These are phyloP conservation scores for Trichophyton simii DNA, from an alignment of 2,329 filamentous ascomycete species.

Conservation along the genomic window DNA sequence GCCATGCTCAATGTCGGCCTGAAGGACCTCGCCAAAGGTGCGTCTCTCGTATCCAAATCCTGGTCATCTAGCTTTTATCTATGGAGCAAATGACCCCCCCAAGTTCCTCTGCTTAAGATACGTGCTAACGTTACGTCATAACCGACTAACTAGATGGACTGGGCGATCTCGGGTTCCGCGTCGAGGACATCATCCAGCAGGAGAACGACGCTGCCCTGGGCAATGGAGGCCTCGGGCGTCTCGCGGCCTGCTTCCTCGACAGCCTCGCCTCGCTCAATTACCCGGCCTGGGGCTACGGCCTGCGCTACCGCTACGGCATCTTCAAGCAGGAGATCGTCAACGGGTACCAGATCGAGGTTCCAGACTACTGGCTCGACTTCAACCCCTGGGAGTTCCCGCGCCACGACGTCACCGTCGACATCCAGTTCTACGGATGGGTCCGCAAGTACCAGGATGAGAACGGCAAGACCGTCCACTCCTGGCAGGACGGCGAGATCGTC, in stretches of 20 bases:
- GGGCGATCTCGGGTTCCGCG: constrained; percentile 79
- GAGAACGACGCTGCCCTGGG: constrained; percentile 94
- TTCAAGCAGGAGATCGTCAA: constrained; percentile 99
- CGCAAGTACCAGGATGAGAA: constrained; percentile 59
- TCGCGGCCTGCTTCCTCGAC: constrained; percentile 94
- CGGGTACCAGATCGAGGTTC: constrained; percentile 94
- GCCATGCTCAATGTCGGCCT: constrained; percentile 91
- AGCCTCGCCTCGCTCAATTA: constrained; percentile 90
- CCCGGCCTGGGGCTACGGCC: constrained; percentile 91
- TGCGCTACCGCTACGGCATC: constrained; percentile 92
- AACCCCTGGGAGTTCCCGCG: constrained; percentile 98
- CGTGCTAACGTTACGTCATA: constrained; percentile 10
- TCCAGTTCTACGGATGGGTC: constrained; percentile 89
- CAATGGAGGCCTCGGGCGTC: constrained; percentile 85
- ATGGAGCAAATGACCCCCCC: too few relatives aligned
- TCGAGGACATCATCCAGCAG: constrained; percentile 88
- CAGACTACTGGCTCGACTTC: constrained; percentile 98
- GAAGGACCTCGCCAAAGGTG: constrained; percentile 73
- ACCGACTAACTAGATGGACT: constrained; percentile 52
- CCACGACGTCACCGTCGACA: constrained; percentile 88
- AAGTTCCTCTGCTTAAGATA: background rate
- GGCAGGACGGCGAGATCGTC: constrained; percentile 90
- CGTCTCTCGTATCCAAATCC: constrained; percentile 16
- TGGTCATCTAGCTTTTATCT: too few relatives aligned
- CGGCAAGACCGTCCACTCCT: constrained; percentile 61